A percentile compares a stretch with the other conserved stretches of the same genome.
These are phyloP conservation scores for Cercospora janseana DNA, from an alignment of 2,329 filamentous ascomycete species.

Conservation along the genomic window DNA sequence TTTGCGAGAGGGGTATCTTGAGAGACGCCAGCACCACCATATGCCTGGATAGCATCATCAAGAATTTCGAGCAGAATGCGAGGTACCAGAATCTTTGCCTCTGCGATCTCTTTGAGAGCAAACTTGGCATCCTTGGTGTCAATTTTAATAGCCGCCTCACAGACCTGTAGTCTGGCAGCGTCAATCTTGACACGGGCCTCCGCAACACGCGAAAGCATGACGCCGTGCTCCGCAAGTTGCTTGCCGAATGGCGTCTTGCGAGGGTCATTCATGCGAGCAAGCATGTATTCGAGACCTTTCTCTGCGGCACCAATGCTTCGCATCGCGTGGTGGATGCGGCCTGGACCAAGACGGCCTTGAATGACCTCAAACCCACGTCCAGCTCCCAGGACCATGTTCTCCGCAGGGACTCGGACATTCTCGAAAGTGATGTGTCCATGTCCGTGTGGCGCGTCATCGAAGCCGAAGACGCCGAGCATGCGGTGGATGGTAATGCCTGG, in stretches of 20 bases:
- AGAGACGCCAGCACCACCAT: constrained; percentile 82
- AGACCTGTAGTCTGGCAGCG: constrained; percentile 79
- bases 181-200: constrained; percentile 92
- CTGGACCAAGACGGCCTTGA: constrained; percentile 90
- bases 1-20: constrained; percentile 89
- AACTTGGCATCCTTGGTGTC: constrained; percentile 85
- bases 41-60: constrained; percentile 82
- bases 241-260: constrained; percentile 89
- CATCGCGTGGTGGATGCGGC: constrained; percentile 98
- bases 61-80: constrained; percentile 80
- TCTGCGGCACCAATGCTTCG: constrained; percentile 87
- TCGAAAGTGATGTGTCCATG: constrained; percentile 90
- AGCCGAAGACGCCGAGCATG: constrained; percentile 93
- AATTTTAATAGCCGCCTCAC: constrained; percentile 94
- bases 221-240: constrained; percentile 80
- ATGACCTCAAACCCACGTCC: constrained; percentile 98
- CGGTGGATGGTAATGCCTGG: constrained; percentile 87
- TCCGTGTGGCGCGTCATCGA: constrained; percentile 94
- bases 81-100: constrained; percentile 91
- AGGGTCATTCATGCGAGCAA: constrained; percentile 90
- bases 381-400: constrained; percentile 85
- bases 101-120: constrained; percentile 86
- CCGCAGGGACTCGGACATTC: constrained; percentile 81
- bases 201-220: constrained; percentile 93
- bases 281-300: constrained; percentile 88